Conservation (phyloP, 495 filamentous ascomycete species). For the Neurospora sublineolata region DNA sequence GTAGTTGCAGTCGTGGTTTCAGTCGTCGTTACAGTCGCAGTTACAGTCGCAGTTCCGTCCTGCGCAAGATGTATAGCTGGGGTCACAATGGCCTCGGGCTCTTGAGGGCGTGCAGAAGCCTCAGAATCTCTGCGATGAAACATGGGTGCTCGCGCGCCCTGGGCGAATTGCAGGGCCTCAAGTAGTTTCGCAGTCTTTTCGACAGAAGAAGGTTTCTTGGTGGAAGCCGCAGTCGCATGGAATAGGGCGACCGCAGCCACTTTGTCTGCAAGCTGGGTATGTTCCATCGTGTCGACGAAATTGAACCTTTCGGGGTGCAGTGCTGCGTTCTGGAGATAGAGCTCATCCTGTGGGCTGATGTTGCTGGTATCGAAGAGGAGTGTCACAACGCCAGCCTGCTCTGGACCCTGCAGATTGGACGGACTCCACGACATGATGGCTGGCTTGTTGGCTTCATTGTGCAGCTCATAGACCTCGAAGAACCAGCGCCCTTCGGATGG, state of each 20-base stretch:
- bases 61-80: neutral
- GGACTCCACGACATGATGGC: neutral
- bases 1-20: neutral
- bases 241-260: neutral
- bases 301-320: neutral
- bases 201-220: neutral
- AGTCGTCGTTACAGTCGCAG: neutral
- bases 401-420: neutral
- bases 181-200: neutral
- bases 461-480: neutral
- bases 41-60: neutral
- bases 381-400: neutral
- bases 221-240: neutral
- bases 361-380: neutral
- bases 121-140: neutral
- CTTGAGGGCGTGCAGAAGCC: neutral
- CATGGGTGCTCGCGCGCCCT: neutral
- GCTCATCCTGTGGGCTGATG: neutral
- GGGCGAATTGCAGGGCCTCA: neutral
- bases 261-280: neutral
- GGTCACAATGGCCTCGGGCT: neutral
- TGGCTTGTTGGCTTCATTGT: neutral
- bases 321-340: neutral
- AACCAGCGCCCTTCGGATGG: neutral
- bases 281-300: neutral